These are phyloP conservation scores for Noccaea caerulescens DNA, from an alignment of 345 rosid genomes.

Conservation along the genomic window DNA sequence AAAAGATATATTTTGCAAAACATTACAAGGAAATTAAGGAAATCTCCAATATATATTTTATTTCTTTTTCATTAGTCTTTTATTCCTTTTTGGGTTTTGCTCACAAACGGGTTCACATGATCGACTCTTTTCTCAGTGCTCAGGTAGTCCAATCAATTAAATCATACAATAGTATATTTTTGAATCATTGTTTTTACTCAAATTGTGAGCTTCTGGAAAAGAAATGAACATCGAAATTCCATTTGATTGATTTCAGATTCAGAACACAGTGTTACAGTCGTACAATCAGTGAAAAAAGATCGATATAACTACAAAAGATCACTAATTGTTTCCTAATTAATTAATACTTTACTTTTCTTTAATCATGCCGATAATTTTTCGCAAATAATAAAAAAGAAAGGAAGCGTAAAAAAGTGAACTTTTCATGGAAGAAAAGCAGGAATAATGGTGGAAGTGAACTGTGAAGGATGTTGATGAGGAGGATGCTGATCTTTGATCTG, in stretches of 20 bases:
- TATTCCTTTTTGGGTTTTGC: background rate
- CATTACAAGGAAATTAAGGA: conserved; percentile 16
- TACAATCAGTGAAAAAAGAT: background rate
- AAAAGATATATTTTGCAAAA: conserved; percentile 24
- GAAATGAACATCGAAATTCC: conserved; percentile 1
- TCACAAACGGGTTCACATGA: conserved; percentile 29
- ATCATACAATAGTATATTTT: background rate
- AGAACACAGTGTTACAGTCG: conserved; percentile 28
- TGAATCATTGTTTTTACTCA: background rate
- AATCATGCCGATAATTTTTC: conserved; percentile 20
- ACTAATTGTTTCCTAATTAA: conserved; percentile 36
- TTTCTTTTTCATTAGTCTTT: background rate
- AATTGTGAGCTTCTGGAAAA: background rate
- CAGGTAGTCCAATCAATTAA: conserved; percentile 28
- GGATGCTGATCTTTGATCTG: conserved; percentile 34
- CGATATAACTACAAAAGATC: background rate
- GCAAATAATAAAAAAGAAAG: conserved; percentile 8
- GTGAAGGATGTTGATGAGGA: conserved; percentile 35
- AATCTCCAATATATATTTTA: background rate
- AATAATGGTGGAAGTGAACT: conserved; percentile 36
- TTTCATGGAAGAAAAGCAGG: conserved; percentile 46
- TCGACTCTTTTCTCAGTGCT: conserved; percentile 34
- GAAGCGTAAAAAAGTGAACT: background rate
- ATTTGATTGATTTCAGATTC: conserved; percentile 15
- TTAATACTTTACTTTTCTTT: conserved; percentile 19